Percentiles rank a stretch among this genome's conserved stretches.
Evolutionary conservation across 495 filamentous ascomycete genomes (phyloP).

Genomic region (Penicillium waksmanii): DNA sequence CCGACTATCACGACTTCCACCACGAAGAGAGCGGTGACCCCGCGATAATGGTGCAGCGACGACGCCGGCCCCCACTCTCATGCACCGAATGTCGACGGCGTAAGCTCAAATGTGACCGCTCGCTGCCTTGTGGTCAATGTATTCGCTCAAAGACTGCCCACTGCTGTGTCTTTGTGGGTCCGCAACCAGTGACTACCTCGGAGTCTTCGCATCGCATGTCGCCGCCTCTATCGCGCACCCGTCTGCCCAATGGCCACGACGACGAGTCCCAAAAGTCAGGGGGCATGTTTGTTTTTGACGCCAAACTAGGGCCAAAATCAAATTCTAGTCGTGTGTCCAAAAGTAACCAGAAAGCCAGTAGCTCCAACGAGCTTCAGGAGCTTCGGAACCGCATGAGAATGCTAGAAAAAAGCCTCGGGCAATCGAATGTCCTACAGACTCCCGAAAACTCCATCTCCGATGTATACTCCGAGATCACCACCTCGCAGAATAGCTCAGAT

Average conservation of each 20-base stretch:
- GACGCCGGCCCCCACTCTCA: constrained; percentile 44
- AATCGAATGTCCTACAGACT: constrained; percentile 26
- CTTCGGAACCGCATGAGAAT: constrained; percentile 35
- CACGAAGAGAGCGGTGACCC: constrained; percentile 16
- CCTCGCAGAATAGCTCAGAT: constrained; percentile 24
- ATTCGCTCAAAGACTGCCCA: constrained; percentile 50
- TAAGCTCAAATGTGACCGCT: constrained; percentile 72
- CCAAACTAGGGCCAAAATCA: constrained; percentile 33
- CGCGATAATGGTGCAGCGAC: constrained; percentile 30
- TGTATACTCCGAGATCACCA: constrained; percentile 23
- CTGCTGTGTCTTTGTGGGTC: constrained; percentile 39
- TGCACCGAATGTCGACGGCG: constrained; percentile 62
- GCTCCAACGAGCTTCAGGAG: constrained; percentile 39
- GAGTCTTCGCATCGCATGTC: constrained; percentile 20
- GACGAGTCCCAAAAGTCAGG: constrained; percentile 22
- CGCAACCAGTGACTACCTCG: constrained; percentile 20
- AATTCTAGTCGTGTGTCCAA: constrained; percentile 35
- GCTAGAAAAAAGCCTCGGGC: constrained; percentile 36
- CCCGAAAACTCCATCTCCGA: constrained; percentile 36
- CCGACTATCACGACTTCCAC: constrained; percentile 10
- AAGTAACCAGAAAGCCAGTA: constrained; percentile 30
- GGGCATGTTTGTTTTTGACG: constrained; percentile 48
- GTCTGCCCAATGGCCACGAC: constrained; percentile 18
- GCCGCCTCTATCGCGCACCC: constrained; percentile 21
- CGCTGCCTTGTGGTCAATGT: constrained; percentile 68